Evolutionary conservation across 2,329 filamentous ascomycete species (phyloP).

Genomic region (Fusarium pseudocircinatum): DNA sequence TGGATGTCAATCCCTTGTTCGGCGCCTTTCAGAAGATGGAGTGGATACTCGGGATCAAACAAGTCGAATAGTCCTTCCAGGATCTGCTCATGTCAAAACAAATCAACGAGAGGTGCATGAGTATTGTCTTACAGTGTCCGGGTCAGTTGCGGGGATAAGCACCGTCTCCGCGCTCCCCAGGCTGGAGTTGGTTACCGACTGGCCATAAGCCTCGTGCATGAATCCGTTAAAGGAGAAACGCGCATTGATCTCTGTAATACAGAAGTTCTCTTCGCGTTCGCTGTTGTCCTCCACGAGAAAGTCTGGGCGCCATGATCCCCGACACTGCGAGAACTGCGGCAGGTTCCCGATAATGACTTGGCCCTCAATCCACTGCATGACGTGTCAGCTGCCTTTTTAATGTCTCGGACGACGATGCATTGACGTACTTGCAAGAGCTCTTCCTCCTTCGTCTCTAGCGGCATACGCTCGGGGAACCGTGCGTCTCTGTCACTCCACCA

Average conservation of each 20-base stretch:
- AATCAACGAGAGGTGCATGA: neutral
- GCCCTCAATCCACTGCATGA: slow-evolving; percentile 43
- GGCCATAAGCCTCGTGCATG: slow-evolving; percentile 45
- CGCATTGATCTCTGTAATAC: slow-evolving; percentile 54
- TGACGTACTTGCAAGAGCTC: slow-evolving; percentile 41
- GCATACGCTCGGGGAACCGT: slow-evolving; percentile 47
- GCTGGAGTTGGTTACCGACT: slow-evolving; percentile 39
- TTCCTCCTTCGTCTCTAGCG: slow-evolving; percentile 45
- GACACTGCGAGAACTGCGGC: slow-evolving; percentile 29
- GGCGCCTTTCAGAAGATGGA: slow-evolving; percentile 52
- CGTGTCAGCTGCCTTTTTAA: neutral
- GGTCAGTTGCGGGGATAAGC: slow-evolving; percentile 40
- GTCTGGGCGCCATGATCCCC: slow-evolving; percentile 52
- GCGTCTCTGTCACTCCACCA: slow-evolving; percentile 52
- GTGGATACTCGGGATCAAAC: slow-evolving; percentile 42
- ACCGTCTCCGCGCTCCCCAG: neutral
- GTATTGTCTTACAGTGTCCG: slow-evolving; percentile 32
- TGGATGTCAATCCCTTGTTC: slow-evolving; percentile 53
- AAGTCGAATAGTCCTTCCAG: slow-evolving; percentile 45
- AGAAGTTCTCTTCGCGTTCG: slow-evolving; percentile 37
- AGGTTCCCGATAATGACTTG: slow-evolving; percentile 42
- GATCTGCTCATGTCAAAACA: neutral
- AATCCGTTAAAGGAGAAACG: slow-evolving; percentile 54
- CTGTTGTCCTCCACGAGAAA: slow-evolving; percentile 48
- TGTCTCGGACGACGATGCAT: neutral